Evolutionary conservation across 2,329 filamentous ascomycete species (phyloP), one percentile per base, ranked within the genome.

Genomic region (Exophiala sp.): DNA sequence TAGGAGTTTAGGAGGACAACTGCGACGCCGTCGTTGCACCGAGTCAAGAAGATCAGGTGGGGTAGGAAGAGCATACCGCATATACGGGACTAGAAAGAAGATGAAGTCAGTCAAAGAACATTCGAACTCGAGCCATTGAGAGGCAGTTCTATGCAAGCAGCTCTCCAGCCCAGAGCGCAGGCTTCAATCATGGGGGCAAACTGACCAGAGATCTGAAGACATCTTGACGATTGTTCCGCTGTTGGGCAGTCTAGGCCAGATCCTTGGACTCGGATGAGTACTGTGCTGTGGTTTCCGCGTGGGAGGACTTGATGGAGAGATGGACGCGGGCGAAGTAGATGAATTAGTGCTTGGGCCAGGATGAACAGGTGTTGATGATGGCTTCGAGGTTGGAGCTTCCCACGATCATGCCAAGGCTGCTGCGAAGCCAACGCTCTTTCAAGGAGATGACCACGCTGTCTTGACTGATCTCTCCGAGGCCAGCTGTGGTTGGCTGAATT

Each of bases 161-260:
- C 46, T 53, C 46, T 49, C 52, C 44, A 44, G 24, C 8, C 30
- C 3, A 18, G 40, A 30, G 34, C 40, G 55, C 49, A 56, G 52
- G 52, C 50, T 50, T 63, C 63, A 63, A 61, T 51, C 51, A 60
- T 49, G 52, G 62, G 62, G 62, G 67, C 67, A 68, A 68, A 81
- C 85, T 75, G 79, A 93, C 87, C 87, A 93, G 70, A 85, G 79
- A 77, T 90, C 86, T 65, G 84, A 76, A 70, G 82, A 73, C 86
- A 93, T 91, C 66, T 73, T 84, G 76, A 64, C 61, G 56, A 32
- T 39, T 53, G 11, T 45, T 29, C 21, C 18, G 24, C n/a, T 30
- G 34, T 24, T 46, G 41, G 41, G 32, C 39, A 29, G 35, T 35
- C n/a, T 32, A 14, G 23, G 37, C 19, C 21, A 14, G 24, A 22